Evolutionary conservation across 768 basidiomycete species (phyloP).

Genomic region (Amanita polypyramis): DNA sequence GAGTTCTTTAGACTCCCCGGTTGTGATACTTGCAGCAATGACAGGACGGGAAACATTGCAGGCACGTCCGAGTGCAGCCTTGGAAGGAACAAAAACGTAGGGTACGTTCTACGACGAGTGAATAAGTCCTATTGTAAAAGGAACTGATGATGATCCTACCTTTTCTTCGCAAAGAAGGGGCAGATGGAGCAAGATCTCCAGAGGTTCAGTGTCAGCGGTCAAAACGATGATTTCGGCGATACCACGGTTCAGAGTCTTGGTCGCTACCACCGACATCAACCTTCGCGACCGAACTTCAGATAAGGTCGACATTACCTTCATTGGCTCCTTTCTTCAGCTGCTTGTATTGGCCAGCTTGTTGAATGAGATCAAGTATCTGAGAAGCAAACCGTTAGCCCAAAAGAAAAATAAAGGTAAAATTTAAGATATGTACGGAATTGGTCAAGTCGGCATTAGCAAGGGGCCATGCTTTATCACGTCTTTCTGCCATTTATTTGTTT

Average conservation of each 20-base stretch:
- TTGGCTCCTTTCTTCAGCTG: conserved; percentile 99
- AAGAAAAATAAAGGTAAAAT: neutral
- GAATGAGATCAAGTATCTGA: conserved; percentile 91
- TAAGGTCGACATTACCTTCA: conserved; percentile 59
- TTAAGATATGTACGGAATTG: conserved; percentile 56
- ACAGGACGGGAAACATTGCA: conserved; percentile 94
- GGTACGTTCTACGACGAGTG: conserved; percentile 68
- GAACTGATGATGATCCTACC: conserved; percentile 28
- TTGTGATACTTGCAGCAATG: conserved; percentile 93
- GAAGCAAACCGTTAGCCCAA: neutral
- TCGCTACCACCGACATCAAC: conserved; percentile 43
- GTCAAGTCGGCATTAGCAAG: conserved; percentile 79
- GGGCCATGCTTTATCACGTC: conserved; percentile 79
- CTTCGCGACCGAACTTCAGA: neutral
- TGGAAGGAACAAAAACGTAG: conserved; percentile 91
- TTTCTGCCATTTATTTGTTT: conserved; percentile 40
- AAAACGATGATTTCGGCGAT: conserved; percentile 96
- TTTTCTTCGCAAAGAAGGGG: conserved; percentile 98
- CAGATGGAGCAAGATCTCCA: conserved; percentile 95
- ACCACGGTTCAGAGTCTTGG: conserved; percentile 97
- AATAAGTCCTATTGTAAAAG: neutral
- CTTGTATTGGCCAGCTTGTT: conserved; percentile 95
- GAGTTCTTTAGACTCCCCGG: conserved; percentile 88
- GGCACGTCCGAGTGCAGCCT: conserved; percentile 91
- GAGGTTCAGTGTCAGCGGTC: conserved; percentile 93